Conservation (phyloP, 768 basidiomycete species). For the Leccinum fibrillosum region DNA sequence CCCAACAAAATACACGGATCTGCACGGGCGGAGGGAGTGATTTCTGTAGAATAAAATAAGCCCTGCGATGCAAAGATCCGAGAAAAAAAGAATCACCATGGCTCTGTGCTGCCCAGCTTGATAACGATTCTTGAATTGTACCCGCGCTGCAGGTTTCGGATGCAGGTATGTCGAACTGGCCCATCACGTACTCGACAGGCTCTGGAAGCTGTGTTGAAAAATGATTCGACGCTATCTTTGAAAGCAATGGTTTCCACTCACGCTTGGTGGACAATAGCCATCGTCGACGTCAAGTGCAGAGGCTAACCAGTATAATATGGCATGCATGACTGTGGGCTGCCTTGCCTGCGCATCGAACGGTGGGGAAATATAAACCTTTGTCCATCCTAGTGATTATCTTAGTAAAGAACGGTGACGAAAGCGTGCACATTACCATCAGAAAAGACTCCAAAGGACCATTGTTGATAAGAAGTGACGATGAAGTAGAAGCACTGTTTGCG, state of each 20-base stretch:
- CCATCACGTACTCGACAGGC: conserved; percentile 30
- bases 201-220: conserved; percentile 25
- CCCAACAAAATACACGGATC: conserved; percentile 10
- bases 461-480: conserved; percentile 55
- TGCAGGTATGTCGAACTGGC: conserved; percentile 24
- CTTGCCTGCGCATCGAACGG: conserved; percentile 39
- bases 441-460: conserved; percentile 62
- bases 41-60: conserved; percentile 14
- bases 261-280: conserved; percentile 26
- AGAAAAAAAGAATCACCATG: conserved; percentile 21
- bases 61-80: not conserved
- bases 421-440: conserved; percentile 41
- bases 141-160: conserved; percentile 17
- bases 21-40: conserved; percentile 22
- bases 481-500: conserved; percentile 49
- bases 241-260: conserved; percentile 10
- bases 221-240: not conserved
- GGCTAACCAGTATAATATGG: conserved; percentile 53
- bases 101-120: conserved; percentile 31
- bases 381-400: conserved; percentile 42
- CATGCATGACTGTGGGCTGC: conserved; percentile 51
- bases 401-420: not conserved
- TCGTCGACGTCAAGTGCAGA: conserved; percentile 41
- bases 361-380: conserved; percentile 47
- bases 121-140: conserved; percentile 25